A percentile compares a stretch with the other conserved stretches of the same genome.
Evolutionary conservation across 2,329 filamentous ascomycete genomes (phyloP).

Genomic region (Epichloe baconii): DNA sequence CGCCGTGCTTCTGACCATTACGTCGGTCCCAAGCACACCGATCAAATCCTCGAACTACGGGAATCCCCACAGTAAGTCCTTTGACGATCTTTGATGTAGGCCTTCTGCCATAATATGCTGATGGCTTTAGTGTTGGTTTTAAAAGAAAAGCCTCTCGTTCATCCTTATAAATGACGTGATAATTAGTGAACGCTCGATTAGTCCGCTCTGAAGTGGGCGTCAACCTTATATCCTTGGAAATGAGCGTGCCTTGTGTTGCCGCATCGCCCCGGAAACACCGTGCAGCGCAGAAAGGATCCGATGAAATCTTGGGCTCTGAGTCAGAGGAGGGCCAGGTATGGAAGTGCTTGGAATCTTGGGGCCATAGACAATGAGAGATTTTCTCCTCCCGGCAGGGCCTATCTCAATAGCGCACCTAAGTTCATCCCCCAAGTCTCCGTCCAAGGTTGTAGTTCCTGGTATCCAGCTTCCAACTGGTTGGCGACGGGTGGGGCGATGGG

Average conservation of each 20-base stretch:
- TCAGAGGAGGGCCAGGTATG: constrained; percentile 8
- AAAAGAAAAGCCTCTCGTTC: constrained; percentile 62
- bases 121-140: constrained; percentile 74
- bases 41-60: constrained; percentile 83
- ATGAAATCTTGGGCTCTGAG: constrained; percentile 31
- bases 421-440: constrained; percentile 88
- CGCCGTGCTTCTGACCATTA: constrained; percentile 26
- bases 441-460: constrained; percentile 75
- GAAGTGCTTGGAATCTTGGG: constrained; percentile 31
- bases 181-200: constrained; percentile 52
- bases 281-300: constrained; percentile 45
- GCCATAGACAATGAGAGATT: constrained; percentile 73
- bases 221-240: constrained; percentile 16
- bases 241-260: constrained; percentile 38
- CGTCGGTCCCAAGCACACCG: constrained; percentile 61
- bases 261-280: constrained; percentile 47
- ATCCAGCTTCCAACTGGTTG: constrained; percentile 87
- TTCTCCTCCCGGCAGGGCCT: constrained; percentile 81
- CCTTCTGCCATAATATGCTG: constrained; percentile 67
- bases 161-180: constrained; percentile 74
- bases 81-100: constrained; percentile 78
- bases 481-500: constrained; percentile 76
- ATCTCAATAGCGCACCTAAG: constrained; percentile 82
- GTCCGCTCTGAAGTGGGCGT: constrained; percentile 28
- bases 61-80: constrained; percentile 68